phyloP scores from a whole-genome alignment of 2,329 filamentous ascomycete genomes.

The Verticillium klebahnii region DNA sequence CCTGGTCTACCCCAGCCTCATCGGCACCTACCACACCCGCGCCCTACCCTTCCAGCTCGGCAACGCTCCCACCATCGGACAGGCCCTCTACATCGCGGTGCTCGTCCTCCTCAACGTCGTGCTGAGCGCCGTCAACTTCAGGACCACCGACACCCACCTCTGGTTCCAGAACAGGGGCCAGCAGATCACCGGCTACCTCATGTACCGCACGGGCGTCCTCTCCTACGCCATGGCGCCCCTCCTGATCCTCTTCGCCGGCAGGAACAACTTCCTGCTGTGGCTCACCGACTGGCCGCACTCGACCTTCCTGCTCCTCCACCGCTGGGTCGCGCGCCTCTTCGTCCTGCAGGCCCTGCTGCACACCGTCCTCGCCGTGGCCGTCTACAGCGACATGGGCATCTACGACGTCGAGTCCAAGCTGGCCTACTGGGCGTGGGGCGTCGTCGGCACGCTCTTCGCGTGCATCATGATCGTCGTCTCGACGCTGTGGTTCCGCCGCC shows the following conservation, averaged over 20 bases:
- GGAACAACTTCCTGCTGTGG: slow-evolving; percentile 37
- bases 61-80: slow-evolving; percentile 30
- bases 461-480: slow-evolving; percentile 23
- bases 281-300: slow-evolving; percentile 37
- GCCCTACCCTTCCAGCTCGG: slow-evolving; percentile 27
- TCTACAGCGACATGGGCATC: slow-evolving; percentile 21
- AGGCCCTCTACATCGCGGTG: slow-evolving; percentile 27
- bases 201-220: slow-evolving; percentile 28
- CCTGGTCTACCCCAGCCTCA: slow-evolving; percentile 23
- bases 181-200: slow-evolving; percentile 22
- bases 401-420: slow-evolving; percentile 19
- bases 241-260: slow-evolving; percentile 29
- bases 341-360: slow-evolving; percentile 36
- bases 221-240: slow-evolving; percentile 27
- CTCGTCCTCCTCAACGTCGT: slow-evolving; percentile 24
- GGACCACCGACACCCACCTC: slow-evolving; percentile 13
- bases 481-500: slow-evolving; percentile 24
- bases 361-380: slow-evolving; percentile 25
- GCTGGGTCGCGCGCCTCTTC: slow-evolving; percentile 36
- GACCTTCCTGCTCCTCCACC: slow-evolving; percentile 39
- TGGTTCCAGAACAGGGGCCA: slow-evolving; percentile 15
- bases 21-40: slow-evolving; percentile 24
- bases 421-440: slow-evolving; percentile 36
- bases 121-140: slow-evolving; percentile 18
- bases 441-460: slow-evolving; percentile 27